These are phyloP conservation scores for Mycena metata DNA, from an alignment of 768 basidiomycete species.

Conservation along the genomic window DNA sequence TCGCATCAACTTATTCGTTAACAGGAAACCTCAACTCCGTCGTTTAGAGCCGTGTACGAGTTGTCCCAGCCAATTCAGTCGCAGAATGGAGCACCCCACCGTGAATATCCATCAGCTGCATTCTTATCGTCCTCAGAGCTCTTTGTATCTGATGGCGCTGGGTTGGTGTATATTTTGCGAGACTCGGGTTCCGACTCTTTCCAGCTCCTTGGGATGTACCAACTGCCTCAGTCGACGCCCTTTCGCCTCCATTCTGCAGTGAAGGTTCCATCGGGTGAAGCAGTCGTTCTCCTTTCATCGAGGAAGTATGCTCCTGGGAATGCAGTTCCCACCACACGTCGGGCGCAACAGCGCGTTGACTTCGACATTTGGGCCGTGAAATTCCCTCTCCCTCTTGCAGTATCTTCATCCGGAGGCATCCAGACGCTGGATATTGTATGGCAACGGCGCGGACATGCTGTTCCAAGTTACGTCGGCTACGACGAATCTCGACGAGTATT, in stretches of 20 bases:
- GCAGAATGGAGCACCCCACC: slow-evolving; percentile 56
- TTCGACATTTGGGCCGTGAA: slow-evolving; percentile 79
- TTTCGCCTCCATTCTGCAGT: slow-evolving; percentile 61
- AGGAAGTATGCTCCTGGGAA: slow-evolving; percentile 54
- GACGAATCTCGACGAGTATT: slow-evolving; percentile 59
- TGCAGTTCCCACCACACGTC: slow-evolving; percentile 32
- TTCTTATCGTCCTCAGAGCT: slow-evolving; percentile 65
- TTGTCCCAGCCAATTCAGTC: slow-evolving; percentile 68
- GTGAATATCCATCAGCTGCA: slow-evolving; percentile 81
- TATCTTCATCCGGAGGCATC: slow-evolving; percentile 47
- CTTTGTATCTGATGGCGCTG: slow-evolving; percentile 78
- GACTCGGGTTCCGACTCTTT: slow-evolving; percentile 56
- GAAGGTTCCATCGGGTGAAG: slow-evolving; percentile 53
- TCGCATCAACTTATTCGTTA: background rate
- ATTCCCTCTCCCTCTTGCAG: slow-evolving; percentile 59
- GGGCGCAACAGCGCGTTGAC: slow-evolving; percentile 45
- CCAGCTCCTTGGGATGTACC: slow-evolving; percentile 65
- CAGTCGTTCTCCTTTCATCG: slow-evolving; percentile 71
- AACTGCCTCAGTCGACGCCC: slow-evolving; percentile 58
- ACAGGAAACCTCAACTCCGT: slow-evolving; percentile 65
- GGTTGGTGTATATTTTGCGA: slow-evolving; percentile 73
- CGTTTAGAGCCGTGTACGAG: slow-evolving; percentile 70
- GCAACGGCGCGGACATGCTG: slow-evolving; percentile 77
- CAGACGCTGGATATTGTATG: slow-evolving; percentile 69
- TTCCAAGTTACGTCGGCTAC: slow-evolving; percentile 73